Conservation (phyloP, 2,329 filamentous ascomycete species). For the Cadophora malorum region DNA sequence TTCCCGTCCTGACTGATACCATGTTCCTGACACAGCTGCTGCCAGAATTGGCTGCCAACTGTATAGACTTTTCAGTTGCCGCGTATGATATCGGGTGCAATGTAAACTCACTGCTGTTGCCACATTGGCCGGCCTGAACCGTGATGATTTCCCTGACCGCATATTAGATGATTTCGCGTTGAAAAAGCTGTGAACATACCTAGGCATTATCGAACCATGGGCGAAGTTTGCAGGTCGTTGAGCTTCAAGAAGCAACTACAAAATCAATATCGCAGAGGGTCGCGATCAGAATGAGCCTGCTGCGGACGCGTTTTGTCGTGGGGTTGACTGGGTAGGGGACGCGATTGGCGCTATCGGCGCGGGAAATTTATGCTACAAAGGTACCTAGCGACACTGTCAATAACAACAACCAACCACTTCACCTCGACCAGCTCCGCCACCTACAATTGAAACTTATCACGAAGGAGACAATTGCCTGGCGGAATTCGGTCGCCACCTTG, state of each 20-base stretch:
- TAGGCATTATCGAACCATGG: constrained; percentile 45
- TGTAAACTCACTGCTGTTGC: constrained; percentile 87
- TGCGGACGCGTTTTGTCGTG: constrained; percentile 25
- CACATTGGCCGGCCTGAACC: constrained; percentile 97
- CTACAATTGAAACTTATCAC: neutral
- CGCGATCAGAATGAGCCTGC: neutral
- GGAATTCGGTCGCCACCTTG: neutral
- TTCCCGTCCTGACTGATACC: constrained; percentile 98
- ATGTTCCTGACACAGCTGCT: constrained; percentile 96
- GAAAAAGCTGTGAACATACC: constrained; percentile 34
- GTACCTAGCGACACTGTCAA: constrained; percentile 5
- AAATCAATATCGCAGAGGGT: neutral
- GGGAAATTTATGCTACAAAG: neutral
- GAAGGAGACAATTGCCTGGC: neutral
- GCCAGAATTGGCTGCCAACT: constrained; percentile 99
- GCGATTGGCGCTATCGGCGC: constrained; percentile 26
- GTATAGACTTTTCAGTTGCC: constrained; percentile 22
- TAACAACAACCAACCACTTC: neutral
- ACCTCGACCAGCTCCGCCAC: neutral
- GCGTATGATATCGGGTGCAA: constrained; percentile 11
- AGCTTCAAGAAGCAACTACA: neutral
- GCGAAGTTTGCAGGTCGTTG: constrained; percentile 17
- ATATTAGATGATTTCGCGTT: constrained; percentile 22
- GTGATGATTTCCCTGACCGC: constrained; percentile 91
- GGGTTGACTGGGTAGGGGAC: constrained; percentile 21